Conservation (phyloP, 2,329 filamentous ascomycete genomes). For the Dendryphion nanum region DNA sequence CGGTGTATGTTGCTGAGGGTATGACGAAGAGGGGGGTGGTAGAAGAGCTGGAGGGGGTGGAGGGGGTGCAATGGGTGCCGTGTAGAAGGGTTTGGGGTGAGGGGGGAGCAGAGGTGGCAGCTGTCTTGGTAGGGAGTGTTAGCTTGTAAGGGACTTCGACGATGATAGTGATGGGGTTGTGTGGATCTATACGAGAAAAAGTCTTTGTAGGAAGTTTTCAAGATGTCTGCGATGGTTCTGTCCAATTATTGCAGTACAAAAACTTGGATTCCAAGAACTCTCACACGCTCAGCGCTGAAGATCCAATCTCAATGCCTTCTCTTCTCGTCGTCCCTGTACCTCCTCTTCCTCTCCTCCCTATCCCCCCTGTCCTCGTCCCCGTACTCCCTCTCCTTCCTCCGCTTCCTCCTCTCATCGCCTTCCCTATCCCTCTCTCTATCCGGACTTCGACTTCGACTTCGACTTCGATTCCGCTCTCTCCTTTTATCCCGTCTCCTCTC, state of each 20-base stretch:
- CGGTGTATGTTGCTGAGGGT: conserved; percentile 20
- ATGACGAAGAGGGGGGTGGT: not conserved
- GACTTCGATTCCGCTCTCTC: conserved; percentile 2
- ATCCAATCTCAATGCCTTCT: not conserved
- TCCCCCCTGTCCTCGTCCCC: not conserved
- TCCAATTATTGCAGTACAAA: not conserved
- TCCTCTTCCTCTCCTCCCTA: not conserved
- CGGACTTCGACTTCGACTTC: conserved; percentile 1
- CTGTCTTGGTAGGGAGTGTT: conserved; percentile 24
- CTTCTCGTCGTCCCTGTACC: not conserved
- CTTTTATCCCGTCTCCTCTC: no score
- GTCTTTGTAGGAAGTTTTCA: no score
- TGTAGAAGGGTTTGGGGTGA: conserved; percentile 32
- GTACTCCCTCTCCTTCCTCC: not conserved
- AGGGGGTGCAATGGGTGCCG: conserved; percentile 29
- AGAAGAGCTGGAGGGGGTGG: not conserved
- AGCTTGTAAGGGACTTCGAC: no score
- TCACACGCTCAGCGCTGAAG: no score
- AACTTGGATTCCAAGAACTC: no score
- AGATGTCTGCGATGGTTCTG: not conserved
- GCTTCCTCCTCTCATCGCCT: conserved; percentile 2
- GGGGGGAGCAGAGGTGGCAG: conserved; percentile 19
- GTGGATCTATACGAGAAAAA: no score
- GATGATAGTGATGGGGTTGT: no score
- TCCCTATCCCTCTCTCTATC: conserved; percentile 4